A percentile compares a stretch with the other conserved stretches of the same genome.
phyloP scores from a whole-genome alignment of 2,329 filamentous ascomycete species.

The Conoideocrella luteorostrata region DNA sequence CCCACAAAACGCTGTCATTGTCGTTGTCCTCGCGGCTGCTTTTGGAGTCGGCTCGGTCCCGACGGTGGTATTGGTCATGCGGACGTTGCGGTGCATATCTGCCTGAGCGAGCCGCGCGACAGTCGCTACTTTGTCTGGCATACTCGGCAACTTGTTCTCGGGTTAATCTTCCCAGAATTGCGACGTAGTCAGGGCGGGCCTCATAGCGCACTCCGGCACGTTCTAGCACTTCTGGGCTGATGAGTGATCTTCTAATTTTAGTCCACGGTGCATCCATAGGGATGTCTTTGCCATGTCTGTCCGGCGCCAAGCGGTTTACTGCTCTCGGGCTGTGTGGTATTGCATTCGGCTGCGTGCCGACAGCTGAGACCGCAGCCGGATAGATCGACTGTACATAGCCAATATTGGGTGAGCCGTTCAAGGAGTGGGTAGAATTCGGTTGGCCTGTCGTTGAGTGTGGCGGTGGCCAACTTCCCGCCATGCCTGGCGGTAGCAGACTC shows the following conservation, averaged over 20 bases:
- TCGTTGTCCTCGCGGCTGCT: constrained; percentile 27
- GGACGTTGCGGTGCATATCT: constrained; percentile 10
- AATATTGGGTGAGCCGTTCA: constrained; percentile 20
- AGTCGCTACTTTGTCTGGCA: constrained; percentile 42
- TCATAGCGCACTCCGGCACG: constrained; percentile 51
- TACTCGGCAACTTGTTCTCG: constrained; percentile 46
- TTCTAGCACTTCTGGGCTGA: constrained; percentile 49
- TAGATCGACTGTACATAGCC: constrained; percentile 17
- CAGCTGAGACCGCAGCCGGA: constrained; percentile 12
- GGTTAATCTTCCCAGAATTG: constrained; percentile 49
- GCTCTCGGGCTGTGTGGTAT: constrained; percentile 25
- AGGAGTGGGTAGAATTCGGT: constrained; percentile 21
- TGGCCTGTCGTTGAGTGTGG: constrained; percentile 23
- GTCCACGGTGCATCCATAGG: constrained; percentile 52
- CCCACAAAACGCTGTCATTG: constrained; percentile 22
- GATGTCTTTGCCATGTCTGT: constrained; percentile 51
- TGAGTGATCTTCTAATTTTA: constrained; percentile 43
- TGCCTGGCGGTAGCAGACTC: constrained; percentile 29
- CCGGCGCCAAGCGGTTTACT: constrained; percentile 42
- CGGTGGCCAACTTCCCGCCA: constrained; percentile 19
- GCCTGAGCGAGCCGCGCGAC: constrained; percentile 33
- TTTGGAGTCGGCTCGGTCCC: constrained; percentile 24
- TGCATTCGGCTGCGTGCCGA: too few species aligned
- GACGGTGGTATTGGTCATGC: constrained; percentile 8
- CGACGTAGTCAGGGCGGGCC: constrained; percentile 52